Conservation (phyloP, 352 stramenopile genomes). For the Peronosclerospora sorghi region DNA sequence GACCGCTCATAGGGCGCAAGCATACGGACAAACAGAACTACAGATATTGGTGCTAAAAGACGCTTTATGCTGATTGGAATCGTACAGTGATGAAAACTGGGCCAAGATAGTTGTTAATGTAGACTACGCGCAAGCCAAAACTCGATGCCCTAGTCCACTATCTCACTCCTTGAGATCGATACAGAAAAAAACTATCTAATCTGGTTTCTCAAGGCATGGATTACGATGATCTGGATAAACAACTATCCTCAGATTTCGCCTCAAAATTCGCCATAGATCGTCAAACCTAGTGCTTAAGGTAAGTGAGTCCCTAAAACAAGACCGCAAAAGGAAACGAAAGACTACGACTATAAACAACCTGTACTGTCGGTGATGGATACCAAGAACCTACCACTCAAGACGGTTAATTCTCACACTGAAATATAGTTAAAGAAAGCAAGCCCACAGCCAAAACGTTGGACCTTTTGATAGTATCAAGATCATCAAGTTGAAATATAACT, state of each 20-base stretch:
- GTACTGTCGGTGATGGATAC: slow-evolving; percentile 6
- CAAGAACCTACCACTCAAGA: neutral
- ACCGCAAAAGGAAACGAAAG: slow-evolving; percentile 2
- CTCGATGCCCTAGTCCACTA: neutral
- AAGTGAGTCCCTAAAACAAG: slow-evolving; percentile 1
- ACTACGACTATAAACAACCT: slow-evolving; percentile 7
- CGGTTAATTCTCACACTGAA: neutral
- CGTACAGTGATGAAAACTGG: neutral
- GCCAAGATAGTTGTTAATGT: neutral
- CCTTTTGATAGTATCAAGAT: neutral
- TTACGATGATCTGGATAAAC: neutral
- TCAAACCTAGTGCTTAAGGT: slow-evolving; percentile 7
- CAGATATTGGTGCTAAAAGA: slow-evolving; percentile 11
- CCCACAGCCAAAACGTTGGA: neutral
- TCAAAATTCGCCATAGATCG: slow-evolving; percentile 3
- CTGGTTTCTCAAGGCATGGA: neutral
- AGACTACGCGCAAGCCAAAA: neutral
- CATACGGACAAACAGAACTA: slow-evolving; percentile 8
- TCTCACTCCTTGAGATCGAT: neutral
- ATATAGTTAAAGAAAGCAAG: neutral
- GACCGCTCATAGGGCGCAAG: neutral
- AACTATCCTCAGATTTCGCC: neutral
- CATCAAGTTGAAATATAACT: neutral
- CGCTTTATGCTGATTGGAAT: slow-evolving; percentile 7
- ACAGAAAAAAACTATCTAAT: neutral